Conservation (phyloP, 1,139 yeast species). For the Candida sp. region DNA sequence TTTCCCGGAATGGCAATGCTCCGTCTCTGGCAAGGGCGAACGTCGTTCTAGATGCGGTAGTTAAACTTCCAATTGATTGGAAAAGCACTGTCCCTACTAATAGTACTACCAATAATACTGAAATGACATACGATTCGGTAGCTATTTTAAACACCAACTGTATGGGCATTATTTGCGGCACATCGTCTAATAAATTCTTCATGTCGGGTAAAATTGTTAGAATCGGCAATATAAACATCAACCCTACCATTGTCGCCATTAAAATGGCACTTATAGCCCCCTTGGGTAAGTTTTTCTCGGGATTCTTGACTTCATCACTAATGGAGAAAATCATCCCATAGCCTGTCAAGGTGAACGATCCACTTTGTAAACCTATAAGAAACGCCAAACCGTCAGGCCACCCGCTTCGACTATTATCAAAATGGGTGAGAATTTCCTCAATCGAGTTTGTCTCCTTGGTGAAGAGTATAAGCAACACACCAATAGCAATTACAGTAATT, state of each 20-base stretch:
- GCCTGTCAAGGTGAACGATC: slow-evolving; percentile 77
- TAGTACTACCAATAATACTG: slow-evolving; percentile 63
- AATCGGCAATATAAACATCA: slow-evolving; percentile 69
- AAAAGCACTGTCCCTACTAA: slow-evolving; percentile 70
- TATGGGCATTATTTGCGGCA: slow-evolving; percentile 64
- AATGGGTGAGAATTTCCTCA: slow-evolving; percentile 58
- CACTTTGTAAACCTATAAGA: slow-evolving; percentile 71
- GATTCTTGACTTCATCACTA: slow-evolving; percentile 77
- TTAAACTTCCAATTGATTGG: slow-evolving; percentile 76
- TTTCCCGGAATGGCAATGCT: slow-evolving; percentile 67
- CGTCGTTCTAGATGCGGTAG: slow-evolving; percentile 84
- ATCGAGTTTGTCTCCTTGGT: slow-evolving; percentile 60
- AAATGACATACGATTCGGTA: slow-evolving; percentile 63
- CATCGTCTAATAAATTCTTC: slow-evolving; percentile 49
- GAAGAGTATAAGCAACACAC: slow-evolving; percentile 55
- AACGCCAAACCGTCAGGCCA: slow-evolving; percentile 70
- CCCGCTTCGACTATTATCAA: slow-evolving; percentile 70
- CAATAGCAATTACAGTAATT: slow-evolving; percentile 68
- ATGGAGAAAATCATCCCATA: slow-evolving; percentile 80
- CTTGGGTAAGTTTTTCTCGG: slow-evolving; percentile 74
- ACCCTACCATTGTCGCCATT: slow-evolving; percentile 63
- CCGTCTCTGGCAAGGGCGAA: slow-evolving; percentile 90
- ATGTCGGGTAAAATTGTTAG: slow-evolving; percentile 70
- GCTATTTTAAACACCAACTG: slow-evolving; percentile 67
- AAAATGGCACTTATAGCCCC: slow-evolving; percentile 69